These are phyloP conservation scores for Pinus albicaulis DNA, from an alignment of 75 land plant genomes.

Conservation along the genomic window DNA sequence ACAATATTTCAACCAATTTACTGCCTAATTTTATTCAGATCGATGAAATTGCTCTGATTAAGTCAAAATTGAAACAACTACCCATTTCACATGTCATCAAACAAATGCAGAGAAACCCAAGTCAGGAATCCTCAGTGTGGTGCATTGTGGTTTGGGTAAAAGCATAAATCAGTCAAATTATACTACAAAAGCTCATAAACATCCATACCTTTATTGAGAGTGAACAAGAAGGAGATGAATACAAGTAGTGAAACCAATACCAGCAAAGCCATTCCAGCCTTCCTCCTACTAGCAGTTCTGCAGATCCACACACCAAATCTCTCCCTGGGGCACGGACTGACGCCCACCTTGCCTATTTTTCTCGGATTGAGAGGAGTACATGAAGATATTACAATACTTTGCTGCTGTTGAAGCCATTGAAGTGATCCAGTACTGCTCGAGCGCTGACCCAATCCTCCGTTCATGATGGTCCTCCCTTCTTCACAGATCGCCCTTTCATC, in stretches of 20 bases:
- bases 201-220: constrained; percentile 36
- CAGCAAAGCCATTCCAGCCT: constrained; percentile 58
- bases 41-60: not conserved
- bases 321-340: constrained; percentile 20
- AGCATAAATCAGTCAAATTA: not conserved
- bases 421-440: constrained; percentile 8
- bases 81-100: not conserved
- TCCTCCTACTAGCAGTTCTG: constrained; percentile 46
- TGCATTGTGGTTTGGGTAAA: not conserved
- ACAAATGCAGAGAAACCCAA: constrained; percentile 1
- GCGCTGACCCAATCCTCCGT: constrained; percentile 14
- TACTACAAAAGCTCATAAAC: not conserved
- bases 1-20: not conserved
- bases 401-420: constrained; percentile 10
- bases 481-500: constrained; percentile 6
- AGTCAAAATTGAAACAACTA: not conserved
- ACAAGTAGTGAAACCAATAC: constrained; percentile 34
- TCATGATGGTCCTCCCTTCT: not conserved
- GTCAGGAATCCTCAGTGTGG: not conserved
- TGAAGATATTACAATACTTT: not conserved
- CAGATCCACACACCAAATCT: constrained; percentile 46
- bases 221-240: constrained; percentile 37
- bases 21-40: not conserved
- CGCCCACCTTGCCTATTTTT: not conserved
- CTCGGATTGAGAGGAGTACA: not conserved